Evolutionary conservation across 495 filamentous ascomycete species (phyloP), one percentile per base, ranked within the genome.

Genomic region (Chaetomium cochliodes): DNA sequence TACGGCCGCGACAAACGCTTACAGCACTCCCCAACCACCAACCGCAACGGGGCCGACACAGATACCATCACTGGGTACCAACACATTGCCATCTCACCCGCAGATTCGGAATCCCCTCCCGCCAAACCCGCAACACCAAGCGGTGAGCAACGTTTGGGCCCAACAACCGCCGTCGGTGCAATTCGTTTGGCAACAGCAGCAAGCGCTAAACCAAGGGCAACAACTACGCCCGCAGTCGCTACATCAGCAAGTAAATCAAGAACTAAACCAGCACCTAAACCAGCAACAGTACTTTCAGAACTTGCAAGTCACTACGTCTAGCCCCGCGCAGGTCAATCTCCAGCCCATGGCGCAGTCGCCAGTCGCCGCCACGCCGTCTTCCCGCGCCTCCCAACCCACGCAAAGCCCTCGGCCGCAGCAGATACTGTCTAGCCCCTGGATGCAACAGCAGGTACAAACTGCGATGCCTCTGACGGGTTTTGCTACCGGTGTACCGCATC

Each of bases 101-200:
- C 44, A 53, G 46, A 18, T 1, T 5, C 46, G 23, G 15, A 25
- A 42, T 20, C 8, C 11, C 5, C 8, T 18, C 55, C n/a, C 11
- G 6, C 30, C 30, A 15, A 16, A 26, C 25, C 30, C 20, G 20
- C 46, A 50, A n/a, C n/a, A 28, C 30, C 25, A 25, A 33, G 51
- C 26, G 5, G 26, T 11, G 3, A 26, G 15, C 42, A 20, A 60
- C n/a, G 20, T n/a, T 20, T n/a, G 46, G 46, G 18, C 2, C 6
- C 20, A 5, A 44, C 26, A 58, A 53, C 11, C 46, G 11, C 41
- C n/a, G 44, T 37, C 23, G 5, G 26, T 20, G 33, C 33, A 37
- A 11, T 37, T 11, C 33, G 41, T 44, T 44, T 18, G 16, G 41
- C 64, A 67, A 53, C 55, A 68, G 20, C 62, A 51, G 28, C 71